Conservation (phyloP, 108 stramenopile genomes). For the Skeletonema grethae region DNA sequence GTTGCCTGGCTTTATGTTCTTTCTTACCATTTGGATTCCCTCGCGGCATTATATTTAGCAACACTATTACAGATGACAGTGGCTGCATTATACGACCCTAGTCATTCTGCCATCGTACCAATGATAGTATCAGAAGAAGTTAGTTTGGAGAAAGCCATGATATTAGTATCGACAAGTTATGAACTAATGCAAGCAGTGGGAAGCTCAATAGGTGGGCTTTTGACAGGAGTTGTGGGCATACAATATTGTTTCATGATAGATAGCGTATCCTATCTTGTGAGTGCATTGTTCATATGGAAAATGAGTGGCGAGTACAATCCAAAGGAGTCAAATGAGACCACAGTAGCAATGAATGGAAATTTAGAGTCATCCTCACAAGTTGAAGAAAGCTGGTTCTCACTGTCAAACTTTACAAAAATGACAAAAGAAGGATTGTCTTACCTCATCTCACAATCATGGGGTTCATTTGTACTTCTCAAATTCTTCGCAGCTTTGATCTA, state of each 20-base stretch:
- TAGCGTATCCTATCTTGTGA: constrained; percentile 52
- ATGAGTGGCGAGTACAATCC: constrained; percentile 26
- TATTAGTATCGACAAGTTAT: constrained; percentile 62
- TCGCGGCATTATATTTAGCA: constrained; percentile 54
- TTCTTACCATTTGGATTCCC: constrained; percentile 51
- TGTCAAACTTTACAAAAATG: constrained; percentile 37
- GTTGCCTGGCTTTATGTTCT: constrained; percentile 50
- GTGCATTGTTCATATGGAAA: constrained; percentile 53
- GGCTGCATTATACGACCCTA: constrained; percentile 68
- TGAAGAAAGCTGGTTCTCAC: constrained; percentile 10
- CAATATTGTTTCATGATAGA: constrained; percentile 58
- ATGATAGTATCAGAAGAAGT: constrained; percentile 59
- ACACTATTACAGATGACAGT: constrained; percentile 57
- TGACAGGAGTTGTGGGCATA: constrained; percentile 54
- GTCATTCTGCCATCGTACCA: constrained; percentile 56
- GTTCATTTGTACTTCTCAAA: constrained; percentile 61
- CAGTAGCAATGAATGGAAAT: neutral
- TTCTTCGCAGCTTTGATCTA: constrained; percentile 47
- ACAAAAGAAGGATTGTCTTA: constrained; percentile 51
- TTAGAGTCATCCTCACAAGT: neutral
- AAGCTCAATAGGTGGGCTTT: constrained; percentile 53
- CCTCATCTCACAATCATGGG: constrained; percentile 53
- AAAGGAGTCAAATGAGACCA: neutral
- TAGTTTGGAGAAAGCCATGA: constrained; percentile 65
- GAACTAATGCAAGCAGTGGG: constrained; percentile 69